These are phyloP conservation scores for Letharia columbiana DNA, from an alignment of 495 filamentous ascomycete species.

Conservation along the genomic window DNA sequence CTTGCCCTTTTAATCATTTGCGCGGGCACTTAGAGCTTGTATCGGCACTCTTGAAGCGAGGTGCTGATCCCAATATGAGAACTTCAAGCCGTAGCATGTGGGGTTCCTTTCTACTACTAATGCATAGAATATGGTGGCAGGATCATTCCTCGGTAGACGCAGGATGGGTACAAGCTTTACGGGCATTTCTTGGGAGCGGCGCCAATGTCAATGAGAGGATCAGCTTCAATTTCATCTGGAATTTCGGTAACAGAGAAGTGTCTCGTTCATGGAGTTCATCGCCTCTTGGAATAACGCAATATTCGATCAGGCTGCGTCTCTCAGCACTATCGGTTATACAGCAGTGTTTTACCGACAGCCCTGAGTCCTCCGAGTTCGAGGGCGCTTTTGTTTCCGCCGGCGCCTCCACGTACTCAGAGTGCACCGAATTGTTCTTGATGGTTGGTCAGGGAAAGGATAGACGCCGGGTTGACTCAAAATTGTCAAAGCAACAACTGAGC, in stretches of 20 bases:
- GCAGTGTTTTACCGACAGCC: neutral
- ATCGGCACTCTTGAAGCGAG: neutral
- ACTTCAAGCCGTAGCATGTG: neutral
- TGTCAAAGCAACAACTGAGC: neutral
- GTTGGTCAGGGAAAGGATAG: too few relatives aligned
- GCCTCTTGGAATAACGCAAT: neutral
- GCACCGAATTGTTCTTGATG: neutral
- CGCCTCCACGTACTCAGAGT: neutral
- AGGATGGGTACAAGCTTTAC: neutral
- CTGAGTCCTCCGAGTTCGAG: neutral
- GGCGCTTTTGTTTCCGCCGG: neutral
- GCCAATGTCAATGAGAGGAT: neutral
- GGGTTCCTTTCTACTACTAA: neutral
- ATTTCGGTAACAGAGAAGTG: too few relatives aligned
- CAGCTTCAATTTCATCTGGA: too few relatives aligned
- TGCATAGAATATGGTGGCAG: neutral
- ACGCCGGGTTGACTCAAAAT: neutral
- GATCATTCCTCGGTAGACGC: neutral
- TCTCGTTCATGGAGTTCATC: neutral
- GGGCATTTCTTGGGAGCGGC: neutral
- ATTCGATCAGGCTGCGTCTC: neutral
- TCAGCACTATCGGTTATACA: neutral
- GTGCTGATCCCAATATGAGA: neutral
- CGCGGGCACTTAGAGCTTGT: neutral
- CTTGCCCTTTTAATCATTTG: fast-evolving